Evolutionary conservation across 164 flowering plant genomes (phyloP), one percentile per base, ranked within the genome.

Genomic region (Magnolia officinalis): DNA sequence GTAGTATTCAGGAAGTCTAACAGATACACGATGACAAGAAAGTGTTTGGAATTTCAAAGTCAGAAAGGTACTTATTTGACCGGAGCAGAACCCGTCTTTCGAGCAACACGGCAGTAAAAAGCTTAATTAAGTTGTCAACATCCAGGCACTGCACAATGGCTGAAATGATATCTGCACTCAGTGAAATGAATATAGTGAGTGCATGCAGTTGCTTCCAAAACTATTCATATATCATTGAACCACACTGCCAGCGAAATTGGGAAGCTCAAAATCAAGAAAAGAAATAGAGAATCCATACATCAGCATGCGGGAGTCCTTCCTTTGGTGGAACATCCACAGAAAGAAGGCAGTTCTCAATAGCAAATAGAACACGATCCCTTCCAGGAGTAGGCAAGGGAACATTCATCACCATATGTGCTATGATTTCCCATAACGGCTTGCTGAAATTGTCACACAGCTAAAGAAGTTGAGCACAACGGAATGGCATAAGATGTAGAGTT

Each of bases 351-450:
- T 89, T 91, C 85, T 91, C 99, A 80, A 96, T 80, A 70, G 95
- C 88, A 89, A 96, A 96, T 76, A 94, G 83, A 74, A 94, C 96
- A 29, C 98, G 82, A 78, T 94, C 92, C 84, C 86, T 91, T 81
- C 98, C 99, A 72, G 99, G 98, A 70, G 89, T 90, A 73, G 99
- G 98, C 86, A 96, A 72, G 66, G 98, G 94, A 29, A 96, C 97
- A 81, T 88, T 90, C 75, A 96, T 88, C 72, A 96, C 97, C 86
- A 89, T 78, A 86, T 78, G 79, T 75, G 94, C 89, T 67, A 96
- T 91, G 75, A 91, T 88, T 79, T 96, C 98, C 99, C 99, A 96
- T 55, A 96, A 76, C 8, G 98, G 97, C 89, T 96, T 96, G 92
- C 99, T 96, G 97, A 84, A 90, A 90, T 72, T 67, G 61, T 63